Base-by-base conservation (phyloP, 2,329 filamentous ascomycete genomes). In the Helotiales sp. region DNA sequence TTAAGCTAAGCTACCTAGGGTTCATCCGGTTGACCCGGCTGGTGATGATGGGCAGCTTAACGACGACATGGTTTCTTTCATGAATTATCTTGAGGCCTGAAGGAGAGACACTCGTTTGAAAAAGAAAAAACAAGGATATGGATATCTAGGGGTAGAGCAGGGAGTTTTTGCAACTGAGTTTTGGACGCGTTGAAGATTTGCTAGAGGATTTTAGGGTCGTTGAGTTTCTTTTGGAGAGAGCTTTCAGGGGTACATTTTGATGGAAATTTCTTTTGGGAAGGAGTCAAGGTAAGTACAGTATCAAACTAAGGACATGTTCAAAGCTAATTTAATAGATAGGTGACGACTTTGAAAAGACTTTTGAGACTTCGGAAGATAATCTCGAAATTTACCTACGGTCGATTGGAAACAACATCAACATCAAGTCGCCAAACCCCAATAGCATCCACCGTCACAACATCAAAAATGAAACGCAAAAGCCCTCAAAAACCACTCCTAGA, bases 401-500 rank as follows among this genome's bases (percentile, higher is more conserved):
- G 20, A 55, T 34, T 17, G 30, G 10, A 17, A 22, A 17, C 28
- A 54, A 13, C 22, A 24, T 55, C 52, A 34, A 34, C n/a, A 20
- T 34, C 26, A 34, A 55, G 17, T 6, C 17, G 30, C 28, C 10
- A 34, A 37, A 24, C 11, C 17, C 45, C 37, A 17, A 13, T 45
- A 11, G 13, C 57, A 4, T 5, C 5, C 58, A 62, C 8, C 10
- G 28, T 37, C 45, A 45, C 22, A n/a, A 15, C 24, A 22, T 37
- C 40, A 59, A 30, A 10, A 13, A 66, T 66, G 64, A 66, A 61
- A 52, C 49, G 50, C 5, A 61, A 57, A 43, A 17, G 11, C 22
- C 30, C 52, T 4, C 52, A 55, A 37, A 24, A 30, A 4, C 32
- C 60, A 17, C 30, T 64, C 6, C 47, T 62, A 7, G 71, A 73